phyloP scores from a whole-genome alignment of 2,329 filamentous ascomycete species.

The Claviceps spartinae region DNA sequence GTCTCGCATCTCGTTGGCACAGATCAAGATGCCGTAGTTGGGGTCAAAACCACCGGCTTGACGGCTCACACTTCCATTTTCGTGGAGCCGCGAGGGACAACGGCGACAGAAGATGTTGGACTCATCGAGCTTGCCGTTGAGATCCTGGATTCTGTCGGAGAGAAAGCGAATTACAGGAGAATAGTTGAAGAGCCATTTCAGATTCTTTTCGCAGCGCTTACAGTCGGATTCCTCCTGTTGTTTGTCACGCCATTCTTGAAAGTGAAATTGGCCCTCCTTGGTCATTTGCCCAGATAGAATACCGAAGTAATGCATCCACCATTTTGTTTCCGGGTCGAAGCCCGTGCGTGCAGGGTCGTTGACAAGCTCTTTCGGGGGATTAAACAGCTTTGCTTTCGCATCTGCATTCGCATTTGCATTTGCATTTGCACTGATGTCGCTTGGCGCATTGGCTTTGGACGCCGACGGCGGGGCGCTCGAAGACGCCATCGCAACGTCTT shows the following conservation, averaged over 20 bases:
- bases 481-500: conserved; percentile 4
- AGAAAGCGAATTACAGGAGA: conserved; percentile 82
- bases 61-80: conserved; percentile 47
- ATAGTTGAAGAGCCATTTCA: conserved; percentile 73
- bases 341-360: conserved; percentile 50
- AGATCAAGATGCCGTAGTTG: conserved; percentile 76
- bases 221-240: conserved; percentile 68
- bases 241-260: conserved; percentile 62
- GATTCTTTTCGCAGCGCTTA: conserved; percentile 64
- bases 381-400: conserved; percentile 1
- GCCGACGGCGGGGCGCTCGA: conserved; percentile 2
- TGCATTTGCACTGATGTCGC: conserved; percentile 1
- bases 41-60: conserved; percentile 74
- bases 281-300: conserved; percentile 65
- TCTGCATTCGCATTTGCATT: conserved; percentile 3
- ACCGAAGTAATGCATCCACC: conserved; percentile 78
- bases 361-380: conserved; percentile 23
- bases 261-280: conserved; percentile 55
- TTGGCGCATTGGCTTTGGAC: conserved; percentile 8
- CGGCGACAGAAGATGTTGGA: conserved; percentile 71
- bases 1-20: conserved; percentile 79
- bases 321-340: conserved; percentile 45
- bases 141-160: conserved; percentile 61
- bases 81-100: conserved; percentile 48
- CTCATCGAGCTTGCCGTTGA: conserved; percentile 62